Percentiles rank a stretch among this genome's conserved stretches.
phyloP scores from a whole-genome alignment of 1,284 basidiomycete species.

The Pseudozyma pruni region DNA sequence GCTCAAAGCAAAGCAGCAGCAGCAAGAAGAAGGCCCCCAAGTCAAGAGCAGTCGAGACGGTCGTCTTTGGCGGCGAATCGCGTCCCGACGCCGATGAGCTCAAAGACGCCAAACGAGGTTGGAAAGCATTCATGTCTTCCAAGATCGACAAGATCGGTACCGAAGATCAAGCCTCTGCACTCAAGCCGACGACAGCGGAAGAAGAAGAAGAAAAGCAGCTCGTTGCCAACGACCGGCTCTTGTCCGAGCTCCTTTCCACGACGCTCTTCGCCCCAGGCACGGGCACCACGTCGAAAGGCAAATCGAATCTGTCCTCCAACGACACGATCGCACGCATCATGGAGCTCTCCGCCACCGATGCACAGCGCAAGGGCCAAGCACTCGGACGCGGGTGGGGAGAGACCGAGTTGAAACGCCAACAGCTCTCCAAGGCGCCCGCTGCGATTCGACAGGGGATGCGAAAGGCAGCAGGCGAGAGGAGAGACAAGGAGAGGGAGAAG shows the following conservation, averaged over 20 bases:
- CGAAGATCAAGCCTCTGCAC: constrained; percentile 14
- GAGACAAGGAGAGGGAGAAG: constrained; percentile 60
- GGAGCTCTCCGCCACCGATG: constrained; percentile 52
- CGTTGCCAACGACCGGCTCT: constrained; percentile 60
- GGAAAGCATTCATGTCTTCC: constrained; percentile 55
- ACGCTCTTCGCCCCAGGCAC: constrained; percentile 64
- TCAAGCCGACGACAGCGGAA: constrained; percentile 29
- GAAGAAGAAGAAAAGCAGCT: constrained; percentile 58
- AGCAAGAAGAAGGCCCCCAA: constrained; percentile 24
- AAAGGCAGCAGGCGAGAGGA: constrained; percentile 54
- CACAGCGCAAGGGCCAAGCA: constrained; percentile 42
- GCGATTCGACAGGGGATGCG: constrained; percentile 57
- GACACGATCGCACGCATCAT: constrained; percentile 60
- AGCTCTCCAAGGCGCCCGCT: constrained; percentile 59
- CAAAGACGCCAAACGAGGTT: constrained; percentile 36
- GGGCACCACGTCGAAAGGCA: constrained; percentile 37
- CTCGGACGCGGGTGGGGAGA: constrained; percentile 61
- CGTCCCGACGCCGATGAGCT: constrained; percentile 30
- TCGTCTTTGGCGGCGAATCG: constrained; percentile 36
- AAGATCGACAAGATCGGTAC: constrained; percentile 47
- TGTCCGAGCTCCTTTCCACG: constrained; percentile 62
- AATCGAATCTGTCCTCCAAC: constrained; percentile 56
- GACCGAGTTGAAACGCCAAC: constrained; percentile 49
- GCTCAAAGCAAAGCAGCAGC: constrained; percentile 6
- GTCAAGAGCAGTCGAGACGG: constrained; percentile 29